Base-by-base conservation (phyloP, 2,329 filamentous ascomycete species). In the Pseudopyrenochaeta lycopersici region DNA sequence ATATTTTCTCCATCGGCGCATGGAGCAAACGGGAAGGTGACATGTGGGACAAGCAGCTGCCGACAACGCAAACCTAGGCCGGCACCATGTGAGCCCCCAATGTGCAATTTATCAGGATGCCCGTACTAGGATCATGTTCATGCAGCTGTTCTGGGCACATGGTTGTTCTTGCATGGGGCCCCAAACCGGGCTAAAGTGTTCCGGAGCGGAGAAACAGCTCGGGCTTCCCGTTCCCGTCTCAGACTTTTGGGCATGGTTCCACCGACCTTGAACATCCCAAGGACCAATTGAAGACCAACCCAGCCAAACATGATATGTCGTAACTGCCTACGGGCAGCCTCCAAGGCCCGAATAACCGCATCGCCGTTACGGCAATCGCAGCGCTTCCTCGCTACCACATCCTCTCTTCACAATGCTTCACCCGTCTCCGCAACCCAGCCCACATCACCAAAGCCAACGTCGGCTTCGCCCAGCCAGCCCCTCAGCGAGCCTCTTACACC, bases 381-480 rank as follows among this genome's bases (percentile, higher is more conserved):
- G 12, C 72, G 67, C 63, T 67, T 66, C 62, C 56, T 74, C 56
- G 66, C 60, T 49, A 71, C 60, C 39, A 58, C 67, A 29, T 23
- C 60, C 17, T 49, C 62, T 44, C 56, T 59, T 55, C 47, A 39
- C 40, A 62, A 65, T 57, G 60, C 66, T 56, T 63, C 67, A 41
- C 62, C 69, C 61, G 60, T 68, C 62, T 64, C 68, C 32, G 36
- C 55, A n/a, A 63, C 63, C 23, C 72, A 31, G 62, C 65, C 5
- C 63, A 64, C 51, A 49, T 67, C 40, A 56, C 67, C 67, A 30
- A 68, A 77, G 5, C 77, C 78, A 29, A 80, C 78, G 1, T 80
- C 78, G 1, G 78, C 77, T 17, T 76, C 78, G 1, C 76, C 76
- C 23, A 77, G 79, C 7, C 78, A 81, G 58, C 78, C 80, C 1